Base-by-base conservation (phyloP, 192 early-diverging fungal genomes). In the Podila horticola region DNA sequence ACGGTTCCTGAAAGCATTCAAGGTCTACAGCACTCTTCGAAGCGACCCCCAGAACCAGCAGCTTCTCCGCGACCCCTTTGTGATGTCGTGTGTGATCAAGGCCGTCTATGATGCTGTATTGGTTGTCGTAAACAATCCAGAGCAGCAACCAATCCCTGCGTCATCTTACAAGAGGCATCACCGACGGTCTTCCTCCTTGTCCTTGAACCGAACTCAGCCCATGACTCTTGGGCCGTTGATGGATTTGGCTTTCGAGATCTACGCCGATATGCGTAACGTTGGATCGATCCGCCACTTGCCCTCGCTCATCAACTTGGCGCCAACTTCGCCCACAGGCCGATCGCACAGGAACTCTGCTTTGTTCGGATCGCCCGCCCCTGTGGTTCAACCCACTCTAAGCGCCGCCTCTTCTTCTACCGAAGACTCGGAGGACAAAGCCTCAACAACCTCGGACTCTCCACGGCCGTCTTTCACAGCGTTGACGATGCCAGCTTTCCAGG, bases 171-270 rank as follows among this genome's bases (percentile, higher is more conserved):
- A 51, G 52, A 65, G 45, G 30, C 77, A 72, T 15, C 71, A 69
- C 5, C 71, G 77, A 11, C 51, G 77, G 28, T 69, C 77, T 0
- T 81, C 77, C 1, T 81, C 77, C 3, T n/a, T 81, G n/a, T 73
- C 77, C 11, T 30, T 81, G 67, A 81, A 81, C 58, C 66, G 62
- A 20, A 15, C 61, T 7, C 77, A 81, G 30, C 77, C 77, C n/a
- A 69, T 81, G 62, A 81, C 77, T 22, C 30, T 81, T 4, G 77
- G 71, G 12, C 71, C 77, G 30, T 51, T 81, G 61, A 65, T 81
- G 52, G 77, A 81, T 17, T 29, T 81, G 15, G 77, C 77, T 19
- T 81, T 81, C 60, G 77, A 81, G 34, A 73, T 81, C 28, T 81
- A 73, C 52, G 66, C 77, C 0, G 77, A 81, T 13, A 64, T 81